These are phyloP conservation scores for Dendrobium nobile DNA, from an alignment of 106 monocot species.

Conservation along the genomic window DNA sequence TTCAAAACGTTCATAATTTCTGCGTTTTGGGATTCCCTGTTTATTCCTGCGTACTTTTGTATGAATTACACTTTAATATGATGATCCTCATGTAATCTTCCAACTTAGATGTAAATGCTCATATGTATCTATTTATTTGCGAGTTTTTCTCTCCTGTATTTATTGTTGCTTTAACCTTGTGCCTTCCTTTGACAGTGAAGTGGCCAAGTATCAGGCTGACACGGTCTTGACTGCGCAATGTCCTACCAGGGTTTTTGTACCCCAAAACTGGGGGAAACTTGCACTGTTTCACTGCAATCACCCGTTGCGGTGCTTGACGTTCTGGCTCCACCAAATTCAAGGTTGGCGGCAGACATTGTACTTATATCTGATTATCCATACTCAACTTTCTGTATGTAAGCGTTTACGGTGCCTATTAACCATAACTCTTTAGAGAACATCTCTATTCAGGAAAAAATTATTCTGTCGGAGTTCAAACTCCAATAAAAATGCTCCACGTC, in stretches of 20 bases:
- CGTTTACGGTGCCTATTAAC: not conserved
- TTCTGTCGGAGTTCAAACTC: no score
- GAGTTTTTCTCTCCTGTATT: not conserved
- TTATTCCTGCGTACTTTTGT: no score
- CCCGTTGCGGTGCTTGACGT: constrained; percentile 94
- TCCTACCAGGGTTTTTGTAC: constrained; percentile 67
- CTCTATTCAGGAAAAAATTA: not conserved
- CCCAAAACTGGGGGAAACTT: constrained; percentile 90
- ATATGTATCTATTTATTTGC: no score
- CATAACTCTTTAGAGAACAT: not conserved
- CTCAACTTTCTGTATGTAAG: constrained; percentile 69
- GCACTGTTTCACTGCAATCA: constrained; percentile 90
- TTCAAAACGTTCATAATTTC: no score
- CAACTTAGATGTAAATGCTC: no score
- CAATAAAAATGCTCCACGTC: no score
- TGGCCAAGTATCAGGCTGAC: constrained; percentile 60
- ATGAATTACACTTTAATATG: no score
- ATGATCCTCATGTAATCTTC: no score
- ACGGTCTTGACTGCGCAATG: constrained; percentile 68
- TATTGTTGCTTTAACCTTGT: not conserved
- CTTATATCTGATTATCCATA: constrained; percentile 92
- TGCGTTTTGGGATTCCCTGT: no score
- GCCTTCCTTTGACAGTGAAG: constrained; percentile 39
- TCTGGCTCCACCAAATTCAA: constrained; percentile 86
- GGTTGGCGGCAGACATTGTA: constrained; percentile 58